A percentile compares a stretch with the other conserved stretches of the same genome.
These are phyloP conservation scores for Lepidium sativum DNA, from an alignment of 345 rosid genomes.

Conservation along the genomic window DNA sequence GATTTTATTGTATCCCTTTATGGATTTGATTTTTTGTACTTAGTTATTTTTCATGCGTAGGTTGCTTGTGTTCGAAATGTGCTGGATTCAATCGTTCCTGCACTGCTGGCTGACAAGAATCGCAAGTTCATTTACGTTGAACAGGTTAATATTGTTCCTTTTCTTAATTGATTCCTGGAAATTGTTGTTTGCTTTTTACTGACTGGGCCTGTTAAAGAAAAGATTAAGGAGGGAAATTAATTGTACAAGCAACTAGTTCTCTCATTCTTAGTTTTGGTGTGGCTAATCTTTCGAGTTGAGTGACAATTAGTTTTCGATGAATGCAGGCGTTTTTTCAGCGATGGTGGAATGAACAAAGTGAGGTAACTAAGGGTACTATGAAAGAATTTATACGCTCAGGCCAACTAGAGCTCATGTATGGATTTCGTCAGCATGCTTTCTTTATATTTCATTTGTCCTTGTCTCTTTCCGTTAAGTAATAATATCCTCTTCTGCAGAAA, in stretches of 20 bases:
- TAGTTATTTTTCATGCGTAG: slow-evolving; percentile 28
- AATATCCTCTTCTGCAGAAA: slow-evolving; percentile 42
- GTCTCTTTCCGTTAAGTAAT: background rate
- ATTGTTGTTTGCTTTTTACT: slow-evolving; percentile 1
- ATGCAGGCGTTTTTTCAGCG: slow-evolving; percentile 91
- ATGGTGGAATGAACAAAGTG: slow-evolving; percentile 94
- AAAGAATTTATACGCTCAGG: slow-evolving; percentile 60
- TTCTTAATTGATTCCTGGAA: slow-evolving; percentile 2
- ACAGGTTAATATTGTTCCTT: slow-evolving; percentile 34
- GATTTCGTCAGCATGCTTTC: background rate
- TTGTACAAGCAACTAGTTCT: background rate
- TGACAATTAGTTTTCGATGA: slow-evolving; percentile 11
- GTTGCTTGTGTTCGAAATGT: slow-evolving; percentile 92
- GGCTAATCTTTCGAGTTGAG: background rate
- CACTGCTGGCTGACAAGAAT: slow-evolving; percentile 79
- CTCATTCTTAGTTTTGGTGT: background rate
- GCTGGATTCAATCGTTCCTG: slow-evolving; percentile 86
- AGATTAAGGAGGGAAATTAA: background rate
- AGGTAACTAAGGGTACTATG: slow-evolving; percentile 41
- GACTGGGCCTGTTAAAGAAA: background rate
- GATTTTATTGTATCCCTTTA: background rate
- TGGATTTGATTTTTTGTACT: background rate
- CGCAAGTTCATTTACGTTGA: slow-evolving; percentile 87
- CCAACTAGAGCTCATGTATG: slow-evolving; percentile 89
- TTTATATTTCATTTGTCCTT: background rate